Conservation (phyloP, 2,329 filamentous ascomycete genomes). For the Fusarium devonianum region DNA sequence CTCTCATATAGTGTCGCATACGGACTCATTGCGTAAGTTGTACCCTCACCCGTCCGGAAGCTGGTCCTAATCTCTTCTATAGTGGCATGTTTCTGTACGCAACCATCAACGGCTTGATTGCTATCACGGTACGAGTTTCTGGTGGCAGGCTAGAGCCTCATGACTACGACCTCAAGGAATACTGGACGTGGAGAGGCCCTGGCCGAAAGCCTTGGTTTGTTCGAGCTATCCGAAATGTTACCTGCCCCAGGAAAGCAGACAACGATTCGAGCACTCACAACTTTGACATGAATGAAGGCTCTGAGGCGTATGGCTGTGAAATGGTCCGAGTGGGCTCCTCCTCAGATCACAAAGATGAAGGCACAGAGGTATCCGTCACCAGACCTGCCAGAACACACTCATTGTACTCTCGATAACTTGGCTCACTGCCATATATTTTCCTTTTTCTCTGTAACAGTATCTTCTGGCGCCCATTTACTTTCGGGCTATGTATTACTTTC, state of each 20-base stretch:
- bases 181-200: constrained; percentile 32
- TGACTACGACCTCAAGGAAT: constrained; percentile 35
- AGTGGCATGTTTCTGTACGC: constrained; percentile 33
- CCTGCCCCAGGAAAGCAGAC: not conserved
- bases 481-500: too few species aligned
- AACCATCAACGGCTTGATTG: constrained; percentile 20
- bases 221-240: constrained; percentile 1
- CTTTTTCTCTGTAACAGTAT: too few species aligned
- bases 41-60: fast-evolving
- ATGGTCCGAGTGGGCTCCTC: constrained; percentile 21
- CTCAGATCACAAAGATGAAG: constrained; percentile 2
- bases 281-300: constrained; percentile 1
- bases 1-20: constrained; percentile 86
- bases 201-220: constrained; percentile 30
- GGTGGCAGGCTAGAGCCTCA: constrained; percentile 21
- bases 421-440: not conserved
- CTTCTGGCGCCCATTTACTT: too few species aligned
- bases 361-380: not conserved
- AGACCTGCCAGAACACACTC: constrained; percentile 6
- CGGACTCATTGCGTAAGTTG: constrained; percentile 68
- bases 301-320: constrained; percentile 10
- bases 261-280: not conserved
- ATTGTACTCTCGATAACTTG: constrained; percentile 3
- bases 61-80: not conserved
- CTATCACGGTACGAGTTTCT: constrained; percentile 16